Evolutionary conservation across 1,284 basidiomycete genomes (phyloP), one percentile per base, ranked within the genome.

Genomic region (Agroathelia rolfsii): DNA sequence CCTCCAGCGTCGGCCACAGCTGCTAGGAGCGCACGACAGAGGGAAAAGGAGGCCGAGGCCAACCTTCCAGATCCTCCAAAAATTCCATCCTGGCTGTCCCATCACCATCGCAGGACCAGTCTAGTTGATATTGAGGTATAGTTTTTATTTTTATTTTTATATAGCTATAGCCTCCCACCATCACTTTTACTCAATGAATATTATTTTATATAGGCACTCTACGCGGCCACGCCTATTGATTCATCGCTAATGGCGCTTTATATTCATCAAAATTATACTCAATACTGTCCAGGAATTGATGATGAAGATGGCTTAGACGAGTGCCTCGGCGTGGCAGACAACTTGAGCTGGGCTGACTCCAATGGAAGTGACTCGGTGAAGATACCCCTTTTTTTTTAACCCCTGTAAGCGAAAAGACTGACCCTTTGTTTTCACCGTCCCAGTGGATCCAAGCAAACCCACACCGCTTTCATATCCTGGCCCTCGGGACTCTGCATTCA

Each of bases 221-320:
- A 88, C 48, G 73, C 82, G 0, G 84, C 92, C 41, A 82, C 89
- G 0, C 90, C 93, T 0, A 81, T 98, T 27, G 93, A 97, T 52
- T 75, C 87, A 0, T 85, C 85, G 1, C 64, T 95, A 2, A 84
- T 94, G 41, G 79, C 81, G 5, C 60, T 94, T 3, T 99, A 96
- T 53, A 67, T 94, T 3, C 92, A 97, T 43, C 90, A 97, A 50
- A 97, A 96, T 51, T 87, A 92, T 41, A 70, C 80, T 0, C 76
- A 79, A 33, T 98, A 89, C 51, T 89, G 83, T 47, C 58, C 69
- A 24, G 73, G 81, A 16, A 52, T 94, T 1, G 86, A 93, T 3
- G 66, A 97, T 39, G n/a, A n/a, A n/a, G n/a, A n/a, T n/a, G n/a
- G n/a, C n/a, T n/a, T n/a, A n/a, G n/a, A n/a, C n/a, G n/a, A n/a